Evolutionary conservation across 2,329 filamentous ascomycete genomes (phyloP).

Genomic region (Gliomastix tumulicola): DNA sequence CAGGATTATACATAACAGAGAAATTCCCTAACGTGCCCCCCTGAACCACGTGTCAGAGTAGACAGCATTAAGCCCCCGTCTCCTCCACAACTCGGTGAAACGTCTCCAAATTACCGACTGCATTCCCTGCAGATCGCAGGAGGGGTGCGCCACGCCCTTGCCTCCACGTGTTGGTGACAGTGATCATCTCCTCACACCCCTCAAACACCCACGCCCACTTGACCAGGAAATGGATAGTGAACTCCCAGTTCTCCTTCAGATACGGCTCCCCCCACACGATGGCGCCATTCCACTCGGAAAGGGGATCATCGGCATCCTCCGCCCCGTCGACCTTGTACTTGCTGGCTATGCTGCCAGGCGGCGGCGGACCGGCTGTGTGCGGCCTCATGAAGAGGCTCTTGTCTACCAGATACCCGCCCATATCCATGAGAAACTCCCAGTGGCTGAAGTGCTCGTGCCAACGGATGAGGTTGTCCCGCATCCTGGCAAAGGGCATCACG

Average conservation of each 20-base stretch:
- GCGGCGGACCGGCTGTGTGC: not conserved
- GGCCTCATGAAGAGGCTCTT: not conserved
- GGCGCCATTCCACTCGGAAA: constrained; percentile 7
- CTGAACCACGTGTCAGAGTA: too few relatives aligned
- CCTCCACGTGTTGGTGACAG: not conserved
- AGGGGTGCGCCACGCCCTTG: not conserved
- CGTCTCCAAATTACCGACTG: too few relatives aligned
- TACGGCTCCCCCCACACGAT: constrained; percentile 16
- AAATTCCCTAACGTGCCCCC: too few relatives aligned
- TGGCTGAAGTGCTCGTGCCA: constrained; percentile 27
- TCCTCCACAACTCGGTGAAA: too few relatives aligned
- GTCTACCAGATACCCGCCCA: constrained; percentile 5
- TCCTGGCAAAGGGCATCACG: constrained; percentile 26
- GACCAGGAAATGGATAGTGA: not conserved
- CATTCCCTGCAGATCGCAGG: too few relatives aligned
- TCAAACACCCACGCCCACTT: not conserved
- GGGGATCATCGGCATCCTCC: not conserved
- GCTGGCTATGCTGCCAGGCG: not conserved
- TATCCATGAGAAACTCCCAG: constrained; percentile 15
- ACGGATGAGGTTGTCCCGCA: constrained; percentile 29
- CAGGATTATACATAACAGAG: too few relatives aligned
- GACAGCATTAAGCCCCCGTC: too few relatives aligned
- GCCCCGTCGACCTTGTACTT: not conserved
- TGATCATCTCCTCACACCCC: not conserved
- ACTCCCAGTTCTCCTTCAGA: not conserved